A percentile compares a stretch with the other conserved stretches of the same genome.
phyloP scores from a whole-genome alignment of 2,329 filamentous ascomycete species.

The Raffaelea arxii region DNA sequence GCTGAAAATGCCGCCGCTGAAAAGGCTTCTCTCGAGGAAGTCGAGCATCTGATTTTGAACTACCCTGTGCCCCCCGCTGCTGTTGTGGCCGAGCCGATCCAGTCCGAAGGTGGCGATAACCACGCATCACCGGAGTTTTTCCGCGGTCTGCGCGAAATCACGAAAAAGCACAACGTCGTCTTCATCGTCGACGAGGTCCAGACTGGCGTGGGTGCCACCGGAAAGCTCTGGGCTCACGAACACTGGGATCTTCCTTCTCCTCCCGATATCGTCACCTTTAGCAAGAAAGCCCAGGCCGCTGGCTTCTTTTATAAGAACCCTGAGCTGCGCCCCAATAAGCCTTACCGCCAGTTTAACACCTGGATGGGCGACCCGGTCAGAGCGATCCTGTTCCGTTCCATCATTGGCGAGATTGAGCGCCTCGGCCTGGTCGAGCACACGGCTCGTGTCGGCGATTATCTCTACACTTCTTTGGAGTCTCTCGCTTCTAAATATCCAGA shows the following conservation, averaged over 20 bases:
- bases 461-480: conserved; percentile 58
- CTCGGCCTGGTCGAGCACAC: conserved; percentile 71
- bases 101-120: conserved; percentile 92
- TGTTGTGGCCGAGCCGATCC: conserved; percentile 79
- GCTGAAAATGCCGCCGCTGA: conserved; percentile 78
- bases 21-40: conserved; percentile 69
- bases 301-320: conserved; percentile 85
- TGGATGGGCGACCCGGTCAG: conserved; percentile 92
- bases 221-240: conserved; percentile 94
- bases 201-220: conserved; percentile 84
- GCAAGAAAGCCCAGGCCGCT: conserved; percentile 89
- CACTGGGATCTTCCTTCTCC: conserved; percentile 77
- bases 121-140: conserved; percentile 85
- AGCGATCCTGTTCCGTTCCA: conserved; percentile 76
- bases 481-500: conserved; percentile 63
- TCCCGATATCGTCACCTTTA: conserved; percentile 91
- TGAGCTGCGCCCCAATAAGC: conserved; percentile 76
- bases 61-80: conserved; percentile 75
- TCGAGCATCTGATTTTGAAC: conserved; percentile 69
- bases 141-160: conserved; percentile 70
- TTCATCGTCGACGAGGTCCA: conserved; percentile 93
- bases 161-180: conserved; percentile 65
- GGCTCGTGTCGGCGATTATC: conserved; percentile 66
- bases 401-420: conserved; percentile 68
- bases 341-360: conserved; percentile 94